Conservation (phyloP, 2,329 filamentous ascomycete genomes). For the Didymella glomerata region DNA sequence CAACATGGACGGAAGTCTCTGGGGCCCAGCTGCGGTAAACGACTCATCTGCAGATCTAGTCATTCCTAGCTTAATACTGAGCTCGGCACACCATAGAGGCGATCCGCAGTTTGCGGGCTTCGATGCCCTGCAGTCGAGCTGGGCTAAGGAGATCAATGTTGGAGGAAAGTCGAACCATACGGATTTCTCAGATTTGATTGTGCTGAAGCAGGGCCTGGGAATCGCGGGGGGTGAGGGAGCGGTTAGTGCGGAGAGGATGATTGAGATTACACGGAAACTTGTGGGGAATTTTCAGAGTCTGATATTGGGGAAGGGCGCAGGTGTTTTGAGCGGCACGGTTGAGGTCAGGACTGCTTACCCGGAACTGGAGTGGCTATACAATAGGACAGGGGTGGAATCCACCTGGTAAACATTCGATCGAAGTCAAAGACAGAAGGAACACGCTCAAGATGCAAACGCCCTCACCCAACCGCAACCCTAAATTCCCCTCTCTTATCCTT, state of each 20-base stretch:
- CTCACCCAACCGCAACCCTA: not conserved
- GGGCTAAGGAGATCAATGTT: constrained; percentile 20
- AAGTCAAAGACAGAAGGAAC: not conserved
- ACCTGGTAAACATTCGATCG: not conserved
- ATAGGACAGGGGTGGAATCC: not conserved
- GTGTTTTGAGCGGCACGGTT: not conserved
- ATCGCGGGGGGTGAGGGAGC: constrained; percentile 17
- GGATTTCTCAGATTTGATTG: constrained; percentile 27
- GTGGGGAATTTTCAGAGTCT: constrained; percentile 17
- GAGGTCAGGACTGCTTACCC: not conserved
- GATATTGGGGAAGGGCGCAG: not conserved
- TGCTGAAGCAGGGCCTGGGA: constrained; percentile 22
- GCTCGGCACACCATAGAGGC: constrained; percentile 1
- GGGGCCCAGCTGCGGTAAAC: not conserved
- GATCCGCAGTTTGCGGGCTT: constrained; percentile 25
- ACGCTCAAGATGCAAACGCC: not conserved
- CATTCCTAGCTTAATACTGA: constrained; percentile 5
- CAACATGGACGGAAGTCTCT: constrained; percentile 5
- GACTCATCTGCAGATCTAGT: not conserved
- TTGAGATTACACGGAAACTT: constrained; percentile 18
- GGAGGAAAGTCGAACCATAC: constrained; percentile 21
- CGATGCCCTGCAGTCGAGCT: constrained; percentile 16
- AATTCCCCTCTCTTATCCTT: not conserved
- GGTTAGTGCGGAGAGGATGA: constrained; percentile 18
- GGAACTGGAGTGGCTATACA: constrained; percentile 2